A percentile compares a stretch with the other conserved stretches of the same genome.
Evolutionary conservation across 495 filamentous ascomycete genomes (phyloP).

Genomic region (Penicillium arizonense): DNA sequence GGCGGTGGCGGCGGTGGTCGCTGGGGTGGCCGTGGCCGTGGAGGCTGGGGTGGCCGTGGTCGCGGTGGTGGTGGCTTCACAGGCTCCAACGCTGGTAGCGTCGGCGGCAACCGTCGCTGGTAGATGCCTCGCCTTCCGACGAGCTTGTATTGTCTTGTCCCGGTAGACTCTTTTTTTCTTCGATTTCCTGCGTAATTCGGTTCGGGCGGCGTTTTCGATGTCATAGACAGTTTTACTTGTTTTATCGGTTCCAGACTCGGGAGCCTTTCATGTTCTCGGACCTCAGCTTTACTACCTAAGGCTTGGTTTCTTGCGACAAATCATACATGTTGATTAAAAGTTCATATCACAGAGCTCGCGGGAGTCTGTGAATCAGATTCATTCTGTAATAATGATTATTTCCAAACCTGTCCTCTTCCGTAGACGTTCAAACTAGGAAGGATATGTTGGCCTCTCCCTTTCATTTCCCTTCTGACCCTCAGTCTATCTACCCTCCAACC

Average conservation of each 20-base stretch:
- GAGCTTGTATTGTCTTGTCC: conserved; percentile 32
- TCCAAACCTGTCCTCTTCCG: neutral
- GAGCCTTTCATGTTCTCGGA: conserved; percentile 8
- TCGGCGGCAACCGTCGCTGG: conserved; percentile 63
- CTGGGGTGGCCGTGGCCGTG: conserved; percentile 63
- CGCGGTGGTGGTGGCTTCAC: conserved; percentile 51
- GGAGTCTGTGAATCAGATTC: neutral
- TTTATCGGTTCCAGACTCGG: conserved; percentile 16
- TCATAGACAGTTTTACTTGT: conserved; percentile 44
- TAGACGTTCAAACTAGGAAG: too few relatives aligned
- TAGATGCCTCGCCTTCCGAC: conserved; percentile 26
- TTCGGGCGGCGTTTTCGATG: conserved; percentile 43
- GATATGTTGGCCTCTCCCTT: neutral
- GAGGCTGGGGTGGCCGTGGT: conserved; percentile 56
- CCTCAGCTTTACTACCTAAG: conserved; percentile 8
- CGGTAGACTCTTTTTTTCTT: conserved; percentile 38
- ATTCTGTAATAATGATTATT: conserved; percentile 9
- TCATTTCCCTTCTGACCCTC: neutral
- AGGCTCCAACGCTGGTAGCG: conserved; percentile 61
- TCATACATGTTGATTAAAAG: conserved; percentile 33
- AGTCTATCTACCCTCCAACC: conserved; percentile 15
- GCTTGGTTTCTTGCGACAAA: conserved; percentile 12
- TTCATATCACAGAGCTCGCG: conserved; percentile 9
- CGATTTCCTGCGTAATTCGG: conserved; percentile 39
- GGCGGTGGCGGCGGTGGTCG: conserved; percentile 76